Evolutionary conservation across 106 monocot genomes (phyloP).

Genomic region (Allium fistulosum): DNA sequence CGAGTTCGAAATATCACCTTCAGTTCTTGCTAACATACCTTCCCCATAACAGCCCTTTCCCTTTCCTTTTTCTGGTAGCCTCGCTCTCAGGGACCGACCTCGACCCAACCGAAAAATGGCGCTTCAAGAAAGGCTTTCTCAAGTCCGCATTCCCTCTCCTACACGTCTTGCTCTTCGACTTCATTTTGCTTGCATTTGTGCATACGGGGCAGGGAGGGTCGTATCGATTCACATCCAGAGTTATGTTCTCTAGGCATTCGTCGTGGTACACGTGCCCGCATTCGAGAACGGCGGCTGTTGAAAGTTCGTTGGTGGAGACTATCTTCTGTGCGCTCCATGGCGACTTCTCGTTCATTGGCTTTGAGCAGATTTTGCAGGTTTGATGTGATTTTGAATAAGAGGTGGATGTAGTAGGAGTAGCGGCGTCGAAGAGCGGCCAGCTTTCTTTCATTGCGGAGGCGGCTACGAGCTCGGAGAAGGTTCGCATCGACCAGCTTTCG

Average conservation of each 20-base stretch:
- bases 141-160: slow-evolving; percentile 42
- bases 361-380: slow-evolving; percentile 56
- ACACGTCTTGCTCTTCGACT: slow-evolving; percentile 40
- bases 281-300: slow-evolving; percentile 54
- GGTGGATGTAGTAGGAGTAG: not conserved
- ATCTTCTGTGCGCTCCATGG: slow-evolving; percentile 41
- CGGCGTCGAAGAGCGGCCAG: slow-evolving; percentile 45
- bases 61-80: slow-evolving; percentile 31
- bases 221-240: slow-evolving; percentile 41
- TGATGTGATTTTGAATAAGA: slow-evolving; percentile 20
- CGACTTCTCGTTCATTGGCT: slow-evolving; percentile 44
- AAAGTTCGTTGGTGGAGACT: slow-evolving; percentile 26
- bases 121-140: slow-evolving; percentile 41
- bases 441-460: slow-evolving; percentile 58
- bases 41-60: slow-evolving; percentile 30
- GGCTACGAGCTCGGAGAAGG: slow-evolving; percentile 71
- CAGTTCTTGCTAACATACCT: slow-evolving; percentile 19
- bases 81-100: slow-evolving; percentile 21
- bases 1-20: not conserved
- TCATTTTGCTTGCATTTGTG: slow-evolving; percentile 32
- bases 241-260: slow-evolving; percentile 76
- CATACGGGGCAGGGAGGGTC: slow-evolving; percentile 79
- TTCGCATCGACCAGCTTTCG: slow-evolving; percentile 75
- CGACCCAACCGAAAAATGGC: slow-evolving; percentile 50
- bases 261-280: slow-evolving; percentile 86